phyloP scores from a whole-genome alignment of 805 yeast genomes.

The Teunomyces pallodes region DNA sequence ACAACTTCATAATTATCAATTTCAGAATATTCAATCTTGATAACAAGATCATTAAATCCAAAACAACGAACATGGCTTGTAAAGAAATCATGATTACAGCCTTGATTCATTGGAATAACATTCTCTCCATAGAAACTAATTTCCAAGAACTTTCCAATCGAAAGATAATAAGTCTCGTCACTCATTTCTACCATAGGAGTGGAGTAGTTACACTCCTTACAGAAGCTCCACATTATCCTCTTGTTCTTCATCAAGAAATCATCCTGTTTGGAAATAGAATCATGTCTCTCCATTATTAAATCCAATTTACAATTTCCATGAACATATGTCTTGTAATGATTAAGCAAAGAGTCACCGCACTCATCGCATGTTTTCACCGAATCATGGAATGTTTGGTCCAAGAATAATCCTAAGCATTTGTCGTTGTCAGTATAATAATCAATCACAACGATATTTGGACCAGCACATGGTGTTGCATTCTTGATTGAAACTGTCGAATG shows the following conservation, averaged over 20 bases:
- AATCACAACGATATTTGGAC: constrained; percentile 80
- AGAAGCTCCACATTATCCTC: constrained; percentile 87
- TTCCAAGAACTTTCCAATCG: constrained; percentile 92
- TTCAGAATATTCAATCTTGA: constrained; percentile 71
- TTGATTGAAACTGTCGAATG: constrained; percentile 80
- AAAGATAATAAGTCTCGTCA: constrained; percentile 83
- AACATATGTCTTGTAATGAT: constrained; percentile 83
- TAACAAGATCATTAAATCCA: constrained; percentile 73
- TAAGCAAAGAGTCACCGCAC: constrained; percentile 67
- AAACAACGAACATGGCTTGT: constrained; percentile 82
- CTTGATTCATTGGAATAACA: constrained; percentile 36
- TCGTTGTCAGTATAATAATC: constrained; percentile 92
- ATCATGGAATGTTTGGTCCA: constrained; percentile 75
- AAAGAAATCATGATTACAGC: constrained; percentile 78
- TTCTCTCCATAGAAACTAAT: constrained; percentile 66
- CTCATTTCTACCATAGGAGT: constrained; percentile 82
- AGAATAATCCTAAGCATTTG: constrained; percentile 81
- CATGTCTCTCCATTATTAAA: constrained; percentile 60
- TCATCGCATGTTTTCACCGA: constrained; percentile 69
- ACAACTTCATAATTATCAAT: constrained; percentile 77
- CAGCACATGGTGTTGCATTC: constrained; percentile 87
- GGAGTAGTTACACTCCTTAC: constrained; percentile 71
- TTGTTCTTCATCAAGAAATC: constrained; percentile 40
- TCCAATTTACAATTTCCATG: constrained; percentile 85
- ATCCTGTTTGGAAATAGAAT: constrained; percentile 17